Evolutionary conservation across 164 flowering plant genomes (phyloP).

Genomic region (Kingdonia uniflora): DNA sequence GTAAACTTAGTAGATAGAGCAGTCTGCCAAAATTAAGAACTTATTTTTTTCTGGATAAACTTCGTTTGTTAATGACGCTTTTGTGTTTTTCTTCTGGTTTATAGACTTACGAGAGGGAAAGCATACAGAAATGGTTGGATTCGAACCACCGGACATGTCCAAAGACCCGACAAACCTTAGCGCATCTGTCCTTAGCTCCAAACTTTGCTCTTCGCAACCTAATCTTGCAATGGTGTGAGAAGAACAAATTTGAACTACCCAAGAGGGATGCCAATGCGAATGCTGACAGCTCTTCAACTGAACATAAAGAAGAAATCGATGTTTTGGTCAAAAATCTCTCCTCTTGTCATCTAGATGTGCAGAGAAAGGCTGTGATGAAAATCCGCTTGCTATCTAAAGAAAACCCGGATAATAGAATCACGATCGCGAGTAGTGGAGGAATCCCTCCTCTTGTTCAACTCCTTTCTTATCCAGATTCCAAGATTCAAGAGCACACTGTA

Average conservation of each 20-base stretch:
- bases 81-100: not conserved
- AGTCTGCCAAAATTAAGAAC: not conserved
- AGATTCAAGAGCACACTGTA: conserved; percentile 66
- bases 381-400: conserved; percentile 75
- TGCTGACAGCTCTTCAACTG: conserved; percentile 16
- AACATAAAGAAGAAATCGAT: conserved; percentile 30
- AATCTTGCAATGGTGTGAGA: conserved; percentile 69
- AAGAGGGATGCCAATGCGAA: conserved; percentile 19
- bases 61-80: not conserved
- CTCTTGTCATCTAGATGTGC: conserved; percentile 34
- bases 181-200: conserved; percentile 57
- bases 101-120: conserved; percentile 78
- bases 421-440: conserved; percentile 55
- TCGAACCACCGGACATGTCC: conserved; percentile 76
- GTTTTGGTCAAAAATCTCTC: conserved; percentile 43
- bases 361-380: conserved; percentile 39
- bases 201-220: conserved; percentile 73
- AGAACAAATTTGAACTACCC: conserved; percentile 47
- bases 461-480: conserved; percentile 59
- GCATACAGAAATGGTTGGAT: conserved; percentile 73
- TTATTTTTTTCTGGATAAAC: not conserved
- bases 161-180: conserved; percentile 51
- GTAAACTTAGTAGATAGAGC: conserved; percentile 21
- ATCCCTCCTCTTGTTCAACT: conserved; percentile 52
- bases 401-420: conserved; percentile 55